Conservation (phyloP, 345 rosid genomes). For the Rhizophora apiculata region DNA sequence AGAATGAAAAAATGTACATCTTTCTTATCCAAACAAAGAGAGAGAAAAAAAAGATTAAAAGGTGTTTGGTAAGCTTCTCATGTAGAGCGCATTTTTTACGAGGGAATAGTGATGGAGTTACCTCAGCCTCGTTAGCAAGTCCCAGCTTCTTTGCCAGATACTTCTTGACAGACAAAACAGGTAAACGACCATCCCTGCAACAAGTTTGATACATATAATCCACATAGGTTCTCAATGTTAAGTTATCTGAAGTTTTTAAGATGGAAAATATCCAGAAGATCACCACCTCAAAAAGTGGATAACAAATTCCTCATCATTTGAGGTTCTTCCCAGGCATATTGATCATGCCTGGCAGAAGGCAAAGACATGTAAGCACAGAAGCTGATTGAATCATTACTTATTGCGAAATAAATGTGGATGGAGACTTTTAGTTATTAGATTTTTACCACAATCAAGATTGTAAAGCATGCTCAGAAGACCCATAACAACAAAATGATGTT, state of each 20-base stretch:
- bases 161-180: conserved; percentile 37
- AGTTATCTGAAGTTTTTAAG: too few relatives aligned
- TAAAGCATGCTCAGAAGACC: too few relatives aligned
- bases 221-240: not conserved
- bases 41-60: not conserved
- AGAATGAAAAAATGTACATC: too few relatives aligned
- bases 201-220: not conserved
- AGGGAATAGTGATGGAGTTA: conserved; percentile 7
- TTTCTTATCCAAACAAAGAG: too few relatives aligned
- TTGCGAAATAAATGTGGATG: too few relatives aligned
- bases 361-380: not conserved
- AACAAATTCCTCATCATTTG: too few relatives aligned
- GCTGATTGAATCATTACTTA: not conserved
- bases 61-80: not conserved
- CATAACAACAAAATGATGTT: too few relatives aligned
- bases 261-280: too few relatives aligned
- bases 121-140: conserved; percentile 45
- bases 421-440: too few relatives aligned
- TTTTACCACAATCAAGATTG: too few relatives aligned
- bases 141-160: conserved; percentile 38
- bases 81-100: not conserved
- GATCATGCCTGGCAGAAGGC: not conserved
- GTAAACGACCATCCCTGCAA: conserved; percentile 35
- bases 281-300: too few relatives aligned
- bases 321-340: too few relatives aligned